phyloP scores from a whole-genome alignment of 2,329 filamentous ascomycete genomes.

The Stylonectria norvegica region DNA sequence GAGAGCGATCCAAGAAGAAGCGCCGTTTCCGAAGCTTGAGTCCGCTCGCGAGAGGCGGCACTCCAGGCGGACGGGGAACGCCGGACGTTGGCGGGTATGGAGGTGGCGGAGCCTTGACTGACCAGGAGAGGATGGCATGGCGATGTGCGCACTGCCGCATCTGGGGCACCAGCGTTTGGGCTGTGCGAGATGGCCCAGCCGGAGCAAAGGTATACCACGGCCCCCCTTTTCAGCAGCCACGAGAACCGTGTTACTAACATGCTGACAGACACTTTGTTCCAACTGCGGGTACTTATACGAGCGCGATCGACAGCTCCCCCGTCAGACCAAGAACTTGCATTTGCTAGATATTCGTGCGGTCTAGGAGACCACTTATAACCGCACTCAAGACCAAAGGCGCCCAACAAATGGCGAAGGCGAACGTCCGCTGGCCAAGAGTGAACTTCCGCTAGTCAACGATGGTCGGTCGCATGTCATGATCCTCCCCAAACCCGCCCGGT shows the following conservation, averaged over 20 bases:
- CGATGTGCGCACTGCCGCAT: constrained; percentile 83
- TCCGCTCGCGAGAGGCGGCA: constrained; percentile 63
- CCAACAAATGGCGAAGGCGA: no score
- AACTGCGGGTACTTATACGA: constrained; percentile 91
- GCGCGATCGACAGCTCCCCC: constrained; percentile 76
- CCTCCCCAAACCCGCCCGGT: no score
- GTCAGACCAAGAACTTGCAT: constrained; percentile 41
- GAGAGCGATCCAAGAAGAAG: constrained; percentile 94
- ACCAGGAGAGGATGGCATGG: constrained; percentile 79
- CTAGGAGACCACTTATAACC: constrained; percentile 26
- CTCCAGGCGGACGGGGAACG: constrained; percentile 70
- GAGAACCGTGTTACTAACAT: constrained; percentile 11
- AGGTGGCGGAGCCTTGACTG: constrained; percentile 65
- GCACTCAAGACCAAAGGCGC: constrained; percentile 14
- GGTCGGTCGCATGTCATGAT: no score
- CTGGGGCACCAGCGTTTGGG: constrained; percentile 90
- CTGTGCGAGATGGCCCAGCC: constrained; percentile 83
- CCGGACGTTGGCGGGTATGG: constrained; percentile 76
- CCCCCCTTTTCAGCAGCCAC: no score
- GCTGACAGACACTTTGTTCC: constrained; percentile 73
- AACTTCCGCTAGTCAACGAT: no score
- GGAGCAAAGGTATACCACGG: constrained; percentile 81
- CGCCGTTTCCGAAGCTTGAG: constrained; percentile 84
- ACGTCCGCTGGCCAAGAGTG: no score
- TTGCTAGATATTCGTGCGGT: constrained; percentile 31